Conservation (phyloP, 2,329 filamentous ascomycete species). For the Aspergillus hortae region DNA sequence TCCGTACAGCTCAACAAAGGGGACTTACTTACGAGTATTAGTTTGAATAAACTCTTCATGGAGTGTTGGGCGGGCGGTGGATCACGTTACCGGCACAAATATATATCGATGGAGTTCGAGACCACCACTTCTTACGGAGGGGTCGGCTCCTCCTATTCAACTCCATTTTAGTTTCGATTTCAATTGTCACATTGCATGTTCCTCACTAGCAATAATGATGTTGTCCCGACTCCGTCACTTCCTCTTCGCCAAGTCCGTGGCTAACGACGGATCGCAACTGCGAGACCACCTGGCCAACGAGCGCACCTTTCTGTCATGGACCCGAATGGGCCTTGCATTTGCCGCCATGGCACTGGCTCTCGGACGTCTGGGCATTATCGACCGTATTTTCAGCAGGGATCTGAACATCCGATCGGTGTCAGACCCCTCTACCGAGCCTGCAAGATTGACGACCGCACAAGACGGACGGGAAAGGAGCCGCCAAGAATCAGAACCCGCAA, state of each 20-base stretch:
- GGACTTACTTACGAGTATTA: too few species aligned
- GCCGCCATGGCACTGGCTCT: constrained; percentile 29
- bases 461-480: not conserved
- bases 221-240: constrained; percentile 16
- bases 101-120: not conserved
- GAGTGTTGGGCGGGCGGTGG: too few species aligned
- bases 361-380: constrained; percentile 25
- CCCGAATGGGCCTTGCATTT: constrained; percentile 30
- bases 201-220: constrained; percentile 1
- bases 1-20: too few species aligned
- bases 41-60: too few species aligned
- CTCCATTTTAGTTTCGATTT: too few species aligned
- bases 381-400: constrained; percentile 15
- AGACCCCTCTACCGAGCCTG: too few species aligned
- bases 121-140: too few species aligned
- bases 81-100: too few species aligned
- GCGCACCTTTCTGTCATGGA: constrained; percentile 33
- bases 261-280: constrained; percentile 28
- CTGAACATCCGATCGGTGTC: not conserved
- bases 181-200: too few species aligned
- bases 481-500: not conserved
- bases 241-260: constrained; percentile 17
- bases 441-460: not conserved
- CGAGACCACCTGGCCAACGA: constrained; percentile 33
- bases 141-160: too few species aligned